These are phyloP conservation scores for Yamadazyma songkhlaensis DNA, from an alignment of 1,139 yeast genomes.

Conservation along the genomic window DNA sequence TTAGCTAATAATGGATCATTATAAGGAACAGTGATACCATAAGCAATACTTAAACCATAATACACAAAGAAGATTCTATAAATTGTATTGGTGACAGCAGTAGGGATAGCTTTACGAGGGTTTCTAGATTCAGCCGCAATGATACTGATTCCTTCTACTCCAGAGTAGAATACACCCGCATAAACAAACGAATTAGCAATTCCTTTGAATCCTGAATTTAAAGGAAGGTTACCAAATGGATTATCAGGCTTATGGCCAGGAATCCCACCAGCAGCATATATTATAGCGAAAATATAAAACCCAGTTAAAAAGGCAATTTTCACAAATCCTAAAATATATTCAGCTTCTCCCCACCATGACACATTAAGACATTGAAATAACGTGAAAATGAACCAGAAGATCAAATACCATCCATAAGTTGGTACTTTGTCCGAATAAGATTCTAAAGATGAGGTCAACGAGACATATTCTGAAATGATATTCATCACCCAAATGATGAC, in stretches of 20 bases:
- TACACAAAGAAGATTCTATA: slow-evolving; percentile 33
- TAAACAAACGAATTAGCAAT: slow-evolving; percentile 42
- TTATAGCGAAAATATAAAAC: slow-evolving; percentile 38
- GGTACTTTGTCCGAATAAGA: slow-evolving; percentile 27
- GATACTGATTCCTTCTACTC: slow-evolving; percentile 62
- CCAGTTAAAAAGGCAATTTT: slow-evolving; percentile 42
- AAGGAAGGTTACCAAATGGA: slow-evolving; percentile 38
- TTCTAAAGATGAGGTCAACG: slow-evolving; percentile 29
- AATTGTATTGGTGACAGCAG: slow-evolving; percentile 53
- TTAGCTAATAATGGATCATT: slow-evolving; percentile 34
- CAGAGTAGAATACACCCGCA: slow-evolving; percentile 66
- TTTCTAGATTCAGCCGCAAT: slow-evolving; percentile 65
- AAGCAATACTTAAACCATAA: slow-evolving; percentile 37
- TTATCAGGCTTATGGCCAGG: slow-evolving; percentile 40
- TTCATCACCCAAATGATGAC: slow-evolving; percentile 32
- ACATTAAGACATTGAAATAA: slow-evolving; percentile 39
- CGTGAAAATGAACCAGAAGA: slow-evolving; percentile 35
- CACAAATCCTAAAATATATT: slow-evolving; percentile 34
- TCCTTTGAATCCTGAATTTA: slow-evolving; percentile 39
- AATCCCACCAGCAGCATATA: slow-evolving; percentile 42
- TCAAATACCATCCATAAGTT: slow-evolving; percentile 29
- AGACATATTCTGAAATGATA: slow-evolving; percentile 20
- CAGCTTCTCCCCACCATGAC: slow-evolving; percentile 44
- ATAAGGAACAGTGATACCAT: slow-evolving; percentile 41
- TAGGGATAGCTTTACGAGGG: slow-evolving; percentile 53